phyloP scores from a whole-genome alignment of 2,329 filamentous ascomycete species.

The Metarhizium guizhouense region DNA sequence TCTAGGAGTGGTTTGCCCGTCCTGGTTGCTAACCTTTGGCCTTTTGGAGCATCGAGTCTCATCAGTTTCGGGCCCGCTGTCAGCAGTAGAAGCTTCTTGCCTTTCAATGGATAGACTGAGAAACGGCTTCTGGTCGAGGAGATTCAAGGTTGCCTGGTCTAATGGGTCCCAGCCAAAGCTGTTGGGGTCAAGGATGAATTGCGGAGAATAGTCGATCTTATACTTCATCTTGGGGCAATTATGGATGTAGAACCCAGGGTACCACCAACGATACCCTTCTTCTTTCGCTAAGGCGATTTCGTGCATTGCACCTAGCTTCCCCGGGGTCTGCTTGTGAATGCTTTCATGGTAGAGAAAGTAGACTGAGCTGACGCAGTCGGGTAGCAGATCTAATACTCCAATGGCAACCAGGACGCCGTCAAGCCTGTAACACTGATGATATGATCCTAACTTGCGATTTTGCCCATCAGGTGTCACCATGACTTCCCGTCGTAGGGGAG shows the following conservation, averaged over 20 bases:
- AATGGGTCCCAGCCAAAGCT: slow-evolving; percentile 53
- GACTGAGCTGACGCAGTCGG: slow-evolving; percentile 68
- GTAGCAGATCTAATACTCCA: slow-evolving; percentile 68
- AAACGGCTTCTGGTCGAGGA: slow-evolving; percentile 48
- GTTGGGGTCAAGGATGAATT: slow-evolving; percentile 64
- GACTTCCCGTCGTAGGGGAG: slow-evolving; percentile 47
- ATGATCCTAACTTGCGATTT: slow-evolving; percentile 56
- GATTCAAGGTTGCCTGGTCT: slow-evolving; percentile 37
- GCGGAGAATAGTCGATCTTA: slow-evolving; percentile 70
- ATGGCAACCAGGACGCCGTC: slow-evolving; percentile 69
- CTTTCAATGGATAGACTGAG: slow-evolving; percentile 35
- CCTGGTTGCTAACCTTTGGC: background rate
- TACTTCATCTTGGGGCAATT: slow-evolving; percentile 76
- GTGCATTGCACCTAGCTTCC: slow-evolving; percentile 65
- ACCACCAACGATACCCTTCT: slow-evolving; percentile 66
- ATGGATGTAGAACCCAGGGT: slow-evolving; percentile 76
- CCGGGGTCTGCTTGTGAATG: slow-evolving; percentile 59
- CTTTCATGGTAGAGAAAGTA: slow-evolving; percentile 78
- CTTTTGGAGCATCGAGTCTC: background rate
- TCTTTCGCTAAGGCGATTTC: slow-evolving; percentile 66
- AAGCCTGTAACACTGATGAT: slow-evolving; percentile 73
- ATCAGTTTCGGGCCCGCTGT: background rate
- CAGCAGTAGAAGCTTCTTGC: slow-evolving; percentile 8
- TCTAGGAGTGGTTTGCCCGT: background rate
- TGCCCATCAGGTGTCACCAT: slow-evolving; percentile 37